These are phyloP conservation scores for Rutstroemia sydowiana DNA, from an alignment of 2,329 filamentous ascomycete genomes.

Conservation along the genomic window DNA sequence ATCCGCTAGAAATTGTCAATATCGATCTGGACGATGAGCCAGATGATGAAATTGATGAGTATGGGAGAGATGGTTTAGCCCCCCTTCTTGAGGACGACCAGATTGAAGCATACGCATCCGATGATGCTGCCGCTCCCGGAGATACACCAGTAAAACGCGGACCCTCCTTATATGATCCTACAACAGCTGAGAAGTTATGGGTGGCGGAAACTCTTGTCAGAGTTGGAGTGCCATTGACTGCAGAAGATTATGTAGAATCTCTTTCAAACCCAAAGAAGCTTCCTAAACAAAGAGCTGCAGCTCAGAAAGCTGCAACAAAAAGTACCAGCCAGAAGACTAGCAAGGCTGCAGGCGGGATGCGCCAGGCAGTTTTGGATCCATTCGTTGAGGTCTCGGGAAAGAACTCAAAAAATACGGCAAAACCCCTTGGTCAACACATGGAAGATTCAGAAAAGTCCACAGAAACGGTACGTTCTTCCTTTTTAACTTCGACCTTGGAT, in stretches of 20 bases:
- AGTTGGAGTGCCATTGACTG: constrained; percentile 55
- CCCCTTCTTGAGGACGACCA: constrained; percentile 60
- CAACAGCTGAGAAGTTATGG: constrained; percentile 59
- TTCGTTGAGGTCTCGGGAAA: constrained; percentile 29
- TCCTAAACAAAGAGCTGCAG: constrained; percentile 17
- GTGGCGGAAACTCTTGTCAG: constrained; percentile 57
- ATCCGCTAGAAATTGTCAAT: constrained; percentile 68
- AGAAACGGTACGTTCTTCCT: constrained; percentile 17
- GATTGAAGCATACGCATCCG: constrained; percentile 32
- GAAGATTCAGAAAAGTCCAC: not conserved
- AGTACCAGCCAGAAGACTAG: not conserved
- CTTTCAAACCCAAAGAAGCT: constrained; percentile 23
- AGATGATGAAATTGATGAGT: constrained; percentile 37
- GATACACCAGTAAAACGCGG: constrained; percentile 30
- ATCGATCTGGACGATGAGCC: constrained; percentile 69
- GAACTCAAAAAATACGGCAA: constrained; percentile 1
- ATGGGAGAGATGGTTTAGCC: constrained; percentile 47
- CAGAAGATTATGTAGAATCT: constrained; percentile 55
- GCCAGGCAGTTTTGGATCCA: constrained; percentile 29
- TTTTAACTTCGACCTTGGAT: not conserved
- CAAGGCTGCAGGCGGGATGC: constrained; percentile 20
- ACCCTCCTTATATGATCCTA: constrained; percentile 53
- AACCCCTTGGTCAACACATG: constrained; percentile 2
- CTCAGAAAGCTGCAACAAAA: constrained; percentile 20
- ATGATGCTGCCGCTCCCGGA: constrained; percentile 13